Evolutionary conservation across 108 stramenopile genomes (phyloP), one percentile per base, ranked within the genome.

Genomic region (Heterococcus sp.): DNA sequence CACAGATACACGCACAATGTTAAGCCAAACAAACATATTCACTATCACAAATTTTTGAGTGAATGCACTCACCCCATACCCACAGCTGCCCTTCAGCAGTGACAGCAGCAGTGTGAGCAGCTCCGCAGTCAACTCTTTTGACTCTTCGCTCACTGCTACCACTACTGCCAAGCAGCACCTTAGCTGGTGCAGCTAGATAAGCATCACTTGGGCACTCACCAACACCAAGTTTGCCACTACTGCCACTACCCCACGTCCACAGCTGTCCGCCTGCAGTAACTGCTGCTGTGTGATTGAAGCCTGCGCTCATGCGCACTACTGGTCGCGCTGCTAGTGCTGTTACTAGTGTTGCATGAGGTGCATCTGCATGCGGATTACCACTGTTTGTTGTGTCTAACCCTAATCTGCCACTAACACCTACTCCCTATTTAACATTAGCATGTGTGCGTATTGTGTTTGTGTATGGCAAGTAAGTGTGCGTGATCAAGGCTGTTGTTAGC

Each of bases 171-270:
- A 67, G 66, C 8, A 58, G 66, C 66, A 67, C 66, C 3, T 69
- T 29, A 27, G 84, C 71, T 3, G 88, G 90, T 2, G 69, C 30
- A 2, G 84, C 40, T 58, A 83, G 83, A 68, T 80, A 90, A 74
- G 71, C 87, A 72, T 87, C 89, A 32, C 38, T 72, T 1, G 36
- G 36, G 31, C 26, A 28, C 26, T 80, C 58, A 35, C 90, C 91
- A 4, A 92, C 78, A 36, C 91, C 91, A 2, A 90, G 67, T 38
- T 90, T 89, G 3, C 91, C 90, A 37, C 71, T 75, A n/a, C 64
- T 82, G 33, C 86, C 75, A 26, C 84, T 70, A 36, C 91, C 91
- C 91, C 91, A 92, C 37, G 90, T 39, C 66, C 87, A 92, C 21
- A 92, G 75, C 71, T 82, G 86, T 21, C 90, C 90, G 5, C 85